These are phyloP conservation scores for Vitis hybrid DNA, from an alignment of 177 flowering plant genomes.

Conservation along the genomic window DNA sequence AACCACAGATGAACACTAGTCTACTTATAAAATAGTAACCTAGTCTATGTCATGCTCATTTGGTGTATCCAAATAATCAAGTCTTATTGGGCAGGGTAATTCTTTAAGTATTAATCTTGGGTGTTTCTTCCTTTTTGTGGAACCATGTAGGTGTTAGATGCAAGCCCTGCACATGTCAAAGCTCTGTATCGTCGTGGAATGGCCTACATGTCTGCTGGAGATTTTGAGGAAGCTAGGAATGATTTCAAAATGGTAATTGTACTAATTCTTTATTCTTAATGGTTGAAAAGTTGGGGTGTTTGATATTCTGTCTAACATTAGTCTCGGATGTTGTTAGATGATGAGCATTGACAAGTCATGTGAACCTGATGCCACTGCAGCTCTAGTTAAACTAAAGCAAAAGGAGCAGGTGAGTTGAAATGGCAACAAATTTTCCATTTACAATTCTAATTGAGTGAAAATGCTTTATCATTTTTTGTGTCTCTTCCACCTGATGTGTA, in stretches of 20 bases:
- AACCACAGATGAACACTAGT: too few species aligned
- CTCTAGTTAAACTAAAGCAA: slow-evolving; percentile 74
- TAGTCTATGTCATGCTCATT: too few species aligned
- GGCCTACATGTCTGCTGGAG: slow-evolving; percentile 91
- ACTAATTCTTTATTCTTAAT: not conserved
- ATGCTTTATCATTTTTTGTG: not conserved
- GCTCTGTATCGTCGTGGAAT: slow-evolving; percentile 97
- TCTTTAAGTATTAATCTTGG: slow-evolving; percentile 1
- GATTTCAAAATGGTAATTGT: slow-evolving; percentile 72
- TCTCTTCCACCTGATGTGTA: slow-evolving; percentile 21
- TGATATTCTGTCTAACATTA: slow-evolving; percentile 1
- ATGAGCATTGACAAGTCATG: slow-evolving; percentile 74
- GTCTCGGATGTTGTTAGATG: slow-evolving; percentile 52
- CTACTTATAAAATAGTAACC: too few species aligned
- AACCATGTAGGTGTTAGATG: slow-evolving; percentile 70
- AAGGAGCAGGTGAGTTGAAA: slow-evolving; percentile 63
- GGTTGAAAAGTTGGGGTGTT: not conserved
- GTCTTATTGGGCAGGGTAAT: not conserved
- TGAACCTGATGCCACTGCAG: slow-evolving; percentile 87
- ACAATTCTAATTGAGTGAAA: not conserved
- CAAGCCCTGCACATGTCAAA: slow-evolving; percentile 82
- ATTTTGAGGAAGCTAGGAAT: slow-evolving; percentile 84
- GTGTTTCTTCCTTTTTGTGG: not conserved
- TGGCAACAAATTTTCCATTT: not conserved
- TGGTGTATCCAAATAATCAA: not conserved